phyloP scores from a whole-genome alignment of 257 asterid species.

The Solanum acaule region DNA sequence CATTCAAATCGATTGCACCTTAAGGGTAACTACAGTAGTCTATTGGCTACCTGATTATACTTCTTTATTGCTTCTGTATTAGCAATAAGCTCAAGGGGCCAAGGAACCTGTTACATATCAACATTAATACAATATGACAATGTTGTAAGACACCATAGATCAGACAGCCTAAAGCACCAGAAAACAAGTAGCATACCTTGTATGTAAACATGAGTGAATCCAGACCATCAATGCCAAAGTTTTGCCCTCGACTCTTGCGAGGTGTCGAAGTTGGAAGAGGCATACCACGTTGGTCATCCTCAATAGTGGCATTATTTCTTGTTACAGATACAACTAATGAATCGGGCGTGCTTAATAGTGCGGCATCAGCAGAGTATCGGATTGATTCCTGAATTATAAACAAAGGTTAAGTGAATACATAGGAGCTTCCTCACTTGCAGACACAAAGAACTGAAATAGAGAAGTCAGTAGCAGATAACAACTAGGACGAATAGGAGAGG shows the following conservation, averaged over 20 bases:
- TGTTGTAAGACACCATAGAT: not conserved
- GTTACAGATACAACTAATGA: slow-evolving; percentile 65
- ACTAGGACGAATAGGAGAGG: not conserved
- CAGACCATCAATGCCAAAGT: slow-evolving; percentile 66
- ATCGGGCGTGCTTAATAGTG: slow-evolving; percentile 67
- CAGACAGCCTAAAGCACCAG: not conserved
- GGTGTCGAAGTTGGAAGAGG: slow-evolving; percentile 47
- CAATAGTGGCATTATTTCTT: slow-evolving; percentile 31
- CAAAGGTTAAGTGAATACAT: not conserved
- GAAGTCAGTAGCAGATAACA: not conserved
- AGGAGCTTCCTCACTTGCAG: slow-evolving; percentile 13
- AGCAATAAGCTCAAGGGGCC: slow-evolving; percentile 98
- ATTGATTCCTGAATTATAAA: slow-evolving; percentile 66
- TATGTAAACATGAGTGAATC: slow-evolving; percentile 78
- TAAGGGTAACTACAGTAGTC: not conserved
- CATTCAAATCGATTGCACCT: not conserved
- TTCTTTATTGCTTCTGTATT: slow-evolving; percentile 83
- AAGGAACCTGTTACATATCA: slow-evolving; percentile 54
- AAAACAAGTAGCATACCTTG: slow-evolving; percentile 35
- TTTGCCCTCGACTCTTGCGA: slow-evolving; percentile 56
- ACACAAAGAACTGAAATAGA: not conserved
- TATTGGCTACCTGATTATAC: slow-evolving; percentile 76
- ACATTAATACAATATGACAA: not conserved
- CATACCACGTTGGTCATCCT: slow-evolving; percentile 45
- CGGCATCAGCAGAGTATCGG: slow-evolving; percentile 83